phyloP scores from a whole-genome alignment of 495 filamentous ascomycete species.

The Xylaria longipes region DNA sequence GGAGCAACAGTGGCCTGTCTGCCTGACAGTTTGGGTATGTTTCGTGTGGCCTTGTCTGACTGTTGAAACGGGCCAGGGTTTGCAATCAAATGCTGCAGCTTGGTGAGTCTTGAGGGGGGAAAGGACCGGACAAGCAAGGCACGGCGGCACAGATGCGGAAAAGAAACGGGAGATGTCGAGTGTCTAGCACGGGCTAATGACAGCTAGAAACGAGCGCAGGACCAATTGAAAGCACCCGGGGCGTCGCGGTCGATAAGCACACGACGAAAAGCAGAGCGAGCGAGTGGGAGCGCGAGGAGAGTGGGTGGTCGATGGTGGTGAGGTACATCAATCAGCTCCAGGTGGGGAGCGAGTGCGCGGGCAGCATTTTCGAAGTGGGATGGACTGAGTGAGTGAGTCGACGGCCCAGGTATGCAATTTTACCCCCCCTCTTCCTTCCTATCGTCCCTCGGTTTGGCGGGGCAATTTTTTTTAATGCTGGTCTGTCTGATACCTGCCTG shows the following conservation, averaged over 20 bases:
- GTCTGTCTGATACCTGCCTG: not conserved
- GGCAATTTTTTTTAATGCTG: constrained; percentile 16
- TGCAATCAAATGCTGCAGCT: constrained; percentile 10
- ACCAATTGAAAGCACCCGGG: constrained; percentile 13
- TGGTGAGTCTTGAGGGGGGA: not conserved
- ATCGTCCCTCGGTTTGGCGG: constrained; percentile 20
- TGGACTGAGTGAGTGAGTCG: constrained; percentile 15
- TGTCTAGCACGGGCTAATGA: constrained; percentile 15
- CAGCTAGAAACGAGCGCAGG: not conserved
- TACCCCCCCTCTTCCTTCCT: constrained; percentile 16
- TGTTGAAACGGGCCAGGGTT: constrained; percentile 24
- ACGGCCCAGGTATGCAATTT: constrained; percentile 8
- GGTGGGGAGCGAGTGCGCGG: constrained; percentile 12
- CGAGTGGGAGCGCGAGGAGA: constrained; percentile 12
- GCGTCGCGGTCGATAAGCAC: constrained; percentile 21
- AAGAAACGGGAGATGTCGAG: not conserved
- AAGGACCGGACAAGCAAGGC: not conserved
- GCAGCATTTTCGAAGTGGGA: constrained; percentile 11
- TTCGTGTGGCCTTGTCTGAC: constrained; percentile 24
- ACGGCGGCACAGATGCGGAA: not conserved
- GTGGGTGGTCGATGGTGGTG: constrained; percentile 16
- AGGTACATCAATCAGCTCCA: constrained; percentile 12
- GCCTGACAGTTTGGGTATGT: constrained; percentile 12
- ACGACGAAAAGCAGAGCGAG: constrained; percentile 3
- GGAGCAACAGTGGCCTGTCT: not conserved